Evolutionary conservation across 1,284 basidiomycete species (phyloP).

Genomic region (Cutaneotrichosporon mucoides): DNA sequence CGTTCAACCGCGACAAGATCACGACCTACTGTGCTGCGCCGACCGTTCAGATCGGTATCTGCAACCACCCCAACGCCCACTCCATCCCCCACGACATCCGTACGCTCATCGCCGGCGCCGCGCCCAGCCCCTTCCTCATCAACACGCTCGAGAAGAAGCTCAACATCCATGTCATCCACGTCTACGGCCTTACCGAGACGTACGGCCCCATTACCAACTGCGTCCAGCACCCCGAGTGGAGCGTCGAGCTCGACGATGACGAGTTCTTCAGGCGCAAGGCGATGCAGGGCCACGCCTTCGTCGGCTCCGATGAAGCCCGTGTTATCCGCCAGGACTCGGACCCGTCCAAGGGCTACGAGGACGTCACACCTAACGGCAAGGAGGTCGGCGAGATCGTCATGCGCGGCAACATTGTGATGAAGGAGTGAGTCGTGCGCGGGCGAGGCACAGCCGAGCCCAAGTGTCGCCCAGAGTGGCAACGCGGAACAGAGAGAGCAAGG

Average conservation of each 20-base stretch:
- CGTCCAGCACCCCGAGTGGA: slow-evolving; percentile 16
- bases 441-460: too few species aligned
- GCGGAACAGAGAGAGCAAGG: too few species aligned
- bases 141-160: slow-evolving; percentile 20
- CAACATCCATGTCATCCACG: slow-evolving; percentile 20
- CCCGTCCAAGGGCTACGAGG: slow-evolving; percentile 13
- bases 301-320: slow-evolving; percentile 17
- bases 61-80: slow-evolving; percentile 15
- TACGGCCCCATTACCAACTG: slow-evolving; percentile 19
- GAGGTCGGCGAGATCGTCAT: slow-evolving; percentile 21
- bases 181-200: slow-evolving; percentile 58
- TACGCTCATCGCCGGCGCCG: slow-evolving; percentile 17
- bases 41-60: slow-evolving; percentile 20
- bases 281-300: slow-evolving; percentile 19
- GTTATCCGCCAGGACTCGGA: slow-evolving; percentile 13
- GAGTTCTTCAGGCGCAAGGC: slow-evolving; percentile 23
- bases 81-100: slow-evolving; percentile 13
- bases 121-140: slow-evolving; percentile 18
- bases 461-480: too few species aligned
- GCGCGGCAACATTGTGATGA: slow-evolving; percentile 19
- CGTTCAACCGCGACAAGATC: slow-evolving; percentile 14
- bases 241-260: slow-evolving; percentile 11
- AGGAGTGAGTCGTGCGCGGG: slow-evolving; percentile 43
- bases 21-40: slow-evolving; percentile 16
- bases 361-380: slow-evolving; percentile 17